Evolutionary conservation across 345 rosid genomes (phyloP).

Genomic region (Dovyalis caffra): DNA sequence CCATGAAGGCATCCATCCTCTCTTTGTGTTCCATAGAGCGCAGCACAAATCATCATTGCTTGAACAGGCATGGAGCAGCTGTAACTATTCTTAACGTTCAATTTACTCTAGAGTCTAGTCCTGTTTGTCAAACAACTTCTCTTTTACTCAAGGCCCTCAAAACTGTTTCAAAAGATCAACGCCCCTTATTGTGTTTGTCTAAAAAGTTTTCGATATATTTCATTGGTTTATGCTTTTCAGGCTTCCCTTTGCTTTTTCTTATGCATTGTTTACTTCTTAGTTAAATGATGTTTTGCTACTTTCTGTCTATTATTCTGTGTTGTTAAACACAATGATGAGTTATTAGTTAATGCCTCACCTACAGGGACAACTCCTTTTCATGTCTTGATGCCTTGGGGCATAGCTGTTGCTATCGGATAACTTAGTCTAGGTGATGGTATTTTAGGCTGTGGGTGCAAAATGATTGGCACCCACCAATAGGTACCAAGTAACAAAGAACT

Average conservation of each 20-base stretch:
- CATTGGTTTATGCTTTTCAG: neutral
- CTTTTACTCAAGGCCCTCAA: neutral
- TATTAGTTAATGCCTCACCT: neutral
- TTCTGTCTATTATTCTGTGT: neutral
- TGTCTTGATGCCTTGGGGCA: neutral
- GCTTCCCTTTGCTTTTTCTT: neutral
- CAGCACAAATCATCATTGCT: slow-evolving; percentile 8
- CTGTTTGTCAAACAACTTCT: neutral
- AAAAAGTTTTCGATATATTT: neutral
- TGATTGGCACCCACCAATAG: neutral
- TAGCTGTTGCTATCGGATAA: neutral
- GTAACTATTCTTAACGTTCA: neutral
- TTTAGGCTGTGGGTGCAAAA: neutral
- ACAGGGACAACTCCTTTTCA: neutral
- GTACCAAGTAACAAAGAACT: neutral
- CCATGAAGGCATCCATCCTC: slow-evolving; percentile 3
- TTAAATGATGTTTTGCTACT: neutral
- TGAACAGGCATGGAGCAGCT: slow-evolving; percentile 6
- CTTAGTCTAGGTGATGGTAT: neutral
- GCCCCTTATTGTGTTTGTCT: neutral
- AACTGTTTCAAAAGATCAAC: neutral
- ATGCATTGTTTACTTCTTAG: neutral
- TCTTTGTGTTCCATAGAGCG: neutral
- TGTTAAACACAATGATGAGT: neutral
- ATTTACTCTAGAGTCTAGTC: slow-evolving; percentile 8